A percentile compares a stretch with the other conserved stretches of the same genome.
phyloP scores from a whole-genome alignment of 768 basidiomycete species.

The Psilocybe subaeruginosa region DNA sequence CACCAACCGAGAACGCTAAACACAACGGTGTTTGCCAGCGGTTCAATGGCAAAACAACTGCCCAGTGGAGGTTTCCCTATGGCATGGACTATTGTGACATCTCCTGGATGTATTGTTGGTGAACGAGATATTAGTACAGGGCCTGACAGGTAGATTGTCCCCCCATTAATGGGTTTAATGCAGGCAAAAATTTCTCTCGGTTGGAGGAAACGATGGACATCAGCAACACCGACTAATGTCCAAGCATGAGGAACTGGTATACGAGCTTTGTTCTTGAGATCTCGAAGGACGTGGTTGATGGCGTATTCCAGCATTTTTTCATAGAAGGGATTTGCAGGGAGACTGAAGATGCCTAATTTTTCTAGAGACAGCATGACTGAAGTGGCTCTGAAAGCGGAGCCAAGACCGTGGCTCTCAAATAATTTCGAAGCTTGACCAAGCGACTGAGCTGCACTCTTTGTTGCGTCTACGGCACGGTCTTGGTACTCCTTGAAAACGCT shows the following conservation, averaged over 20 bases:
- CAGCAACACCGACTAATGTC: constrained; percentile 76
- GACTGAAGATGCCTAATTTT: constrained; percentile 45
- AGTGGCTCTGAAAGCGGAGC: constrained; percentile 55
- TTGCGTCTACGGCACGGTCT: constrained; percentile 51
- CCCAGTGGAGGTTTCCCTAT: constrained; percentile 60
- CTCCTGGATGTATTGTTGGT: constrained; percentile 72
- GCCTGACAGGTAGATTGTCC: constrained; percentile 52
- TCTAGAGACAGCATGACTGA: constrained; percentile 53
- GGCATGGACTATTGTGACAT: constrained; percentile 60
- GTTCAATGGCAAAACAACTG: constrained; percentile 54
- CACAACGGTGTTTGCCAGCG: constrained; percentile 63
- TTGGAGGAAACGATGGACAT: constrained; percentile 55
- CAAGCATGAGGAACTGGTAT: constrained; percentile 67
- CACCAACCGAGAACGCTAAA: constrained; percentile 59
- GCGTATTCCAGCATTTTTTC: constrained; percentile 53
- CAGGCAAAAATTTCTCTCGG: constrained; percentile 67
- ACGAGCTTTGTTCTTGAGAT: constrained; percentile 65
- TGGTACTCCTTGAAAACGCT: constrained; percentile 57
- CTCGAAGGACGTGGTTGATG: constrained; percentile 64
- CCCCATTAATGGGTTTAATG: constrained; percentile 43
- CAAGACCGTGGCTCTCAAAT: constrained; percentile 61
- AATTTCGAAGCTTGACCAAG: constrained; percentile 48
- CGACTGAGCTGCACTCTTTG: constrained; percentile 42
- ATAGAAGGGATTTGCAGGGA: constrained; percentile 49
- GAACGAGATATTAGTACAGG: constrained; percentile 61